Percentiles rank a stretch among this genome's conserved stretches.
phyloP scores from a whole-genome alignment of 2,329 filamentous ascomycete species.

The Ophiostoma tasmaniense region DNA sequence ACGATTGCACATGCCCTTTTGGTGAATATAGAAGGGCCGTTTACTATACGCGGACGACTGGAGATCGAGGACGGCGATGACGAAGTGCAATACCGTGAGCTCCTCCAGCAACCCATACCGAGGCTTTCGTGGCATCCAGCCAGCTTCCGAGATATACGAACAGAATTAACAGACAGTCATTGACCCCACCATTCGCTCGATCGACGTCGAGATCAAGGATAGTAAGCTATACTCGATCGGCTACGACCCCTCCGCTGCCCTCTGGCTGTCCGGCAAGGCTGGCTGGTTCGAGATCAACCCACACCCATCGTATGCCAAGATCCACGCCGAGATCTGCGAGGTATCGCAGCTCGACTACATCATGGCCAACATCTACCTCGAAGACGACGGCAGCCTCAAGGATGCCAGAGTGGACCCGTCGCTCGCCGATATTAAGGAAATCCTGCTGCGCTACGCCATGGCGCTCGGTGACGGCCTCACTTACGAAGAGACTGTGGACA shows the following conservation, averaged over 20 bases:
- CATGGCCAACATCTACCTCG: conserved; percentile 47
- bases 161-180: conserved; percentile 26
- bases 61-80: conserved; percentile 40
- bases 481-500: conserved; percentile 39
- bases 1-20: conserved; percentile 53
- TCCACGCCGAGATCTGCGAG: conserved; percentile 53
- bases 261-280: conserved; percentile 57
- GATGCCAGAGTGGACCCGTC: conserved; percentile 26
- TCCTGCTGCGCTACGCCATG: conserved; percentile 41
- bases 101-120: not conserved
- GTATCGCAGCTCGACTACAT: conserved; percentile 57
- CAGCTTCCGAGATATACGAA: too few species aligned
- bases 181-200: conserved; percentile 26
- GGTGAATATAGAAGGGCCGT: conserved; percentile 51
- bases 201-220: conserved; percentile 39
- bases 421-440: conserved; percentile 26
- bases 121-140: too few species aligned
- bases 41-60: conserved; percentile 52
- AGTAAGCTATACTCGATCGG: conserved; percentile 56
- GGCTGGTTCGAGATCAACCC: conserved; percentile 64
- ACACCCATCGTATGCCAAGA: conserved; percentile 44
- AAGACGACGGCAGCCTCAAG: conserved; percentile 23
- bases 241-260: conserved; percentile 42
- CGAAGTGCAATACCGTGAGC: conserved; percentile 30
- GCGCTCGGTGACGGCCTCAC: conserved; percentile 44